Percentiles rank a stretch among this genome's conserved stretches.
Conservation (phyloP, 2,329 filamentous ascomycete genomes). For the Sclerotinia borealis region DNA sequence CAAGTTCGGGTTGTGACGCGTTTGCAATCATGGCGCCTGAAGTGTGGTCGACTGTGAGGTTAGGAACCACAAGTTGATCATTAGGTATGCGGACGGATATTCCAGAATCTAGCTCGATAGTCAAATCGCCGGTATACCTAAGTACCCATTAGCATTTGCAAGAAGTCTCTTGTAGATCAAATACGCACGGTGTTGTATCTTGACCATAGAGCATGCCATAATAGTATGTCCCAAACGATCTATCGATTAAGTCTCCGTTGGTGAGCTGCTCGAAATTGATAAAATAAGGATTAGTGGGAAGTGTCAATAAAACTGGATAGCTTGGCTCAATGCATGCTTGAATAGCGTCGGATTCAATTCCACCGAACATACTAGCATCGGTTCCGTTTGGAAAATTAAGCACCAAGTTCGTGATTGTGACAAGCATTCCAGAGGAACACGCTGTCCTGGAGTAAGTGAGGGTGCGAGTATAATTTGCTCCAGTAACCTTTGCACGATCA, state of each 20-base stretch:
- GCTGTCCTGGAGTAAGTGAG: not conserved
- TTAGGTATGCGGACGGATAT: constrained; percentile 11
- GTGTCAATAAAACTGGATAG: not conserved
- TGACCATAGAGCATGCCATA: not conserved
- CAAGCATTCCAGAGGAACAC: constrained; percentile 4
- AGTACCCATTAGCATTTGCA: not conserved
- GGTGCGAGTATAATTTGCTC: not conserved
- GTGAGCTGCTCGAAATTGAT: not conserved
- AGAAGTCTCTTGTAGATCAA: not conserved
- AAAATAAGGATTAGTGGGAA: not conserved
- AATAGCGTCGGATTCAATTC: not conserved
- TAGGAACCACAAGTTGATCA: not conserved
- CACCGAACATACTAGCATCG: not conserved
- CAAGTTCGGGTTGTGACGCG: not conserved
- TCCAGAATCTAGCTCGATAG: constrained; percentile 1
- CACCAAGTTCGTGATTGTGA: constrained; percentile 3
- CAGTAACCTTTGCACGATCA: constrained; percentile 5
- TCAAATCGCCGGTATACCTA: constrained; percentile 5
- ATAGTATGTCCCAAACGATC: not conserved
- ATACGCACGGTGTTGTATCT: not conserved
- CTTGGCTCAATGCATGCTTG: constrained; percentile 1
- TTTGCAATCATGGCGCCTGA: not conserved
- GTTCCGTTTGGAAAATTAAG: constrained; percentile 12
- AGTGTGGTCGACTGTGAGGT: not conserved
- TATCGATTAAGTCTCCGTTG: not conserved